Percentiles rank a stretch among this genome's conserved stretches.
Conservation (phyloP, 306 rosid species). For the Mimosa pudica region DNA sequence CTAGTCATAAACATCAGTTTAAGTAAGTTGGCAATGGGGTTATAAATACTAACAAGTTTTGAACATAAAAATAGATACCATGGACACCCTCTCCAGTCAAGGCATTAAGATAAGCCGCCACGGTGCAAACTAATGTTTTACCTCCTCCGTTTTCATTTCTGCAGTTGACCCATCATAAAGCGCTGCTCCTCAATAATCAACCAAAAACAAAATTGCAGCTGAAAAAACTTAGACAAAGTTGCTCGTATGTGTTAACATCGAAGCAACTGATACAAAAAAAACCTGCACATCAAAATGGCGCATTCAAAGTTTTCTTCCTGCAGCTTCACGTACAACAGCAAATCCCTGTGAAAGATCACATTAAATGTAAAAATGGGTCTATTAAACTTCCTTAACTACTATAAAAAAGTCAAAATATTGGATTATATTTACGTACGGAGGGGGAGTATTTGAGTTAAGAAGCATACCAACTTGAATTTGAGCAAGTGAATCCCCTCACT, state of each 20-base stretch:
- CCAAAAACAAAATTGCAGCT: constrained; percentile 33
- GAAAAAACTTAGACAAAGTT: not conserved
- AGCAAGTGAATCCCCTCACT: constrained; percentile 73
- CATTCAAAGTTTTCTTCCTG: constrained; percentile 89
- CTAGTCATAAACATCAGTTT: no score
- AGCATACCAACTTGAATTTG: constrained; percentile 84
- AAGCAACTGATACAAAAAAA: constrained; percentile 31
- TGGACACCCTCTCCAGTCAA: constrained; percentile 93
- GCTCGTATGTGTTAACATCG: not conserved
- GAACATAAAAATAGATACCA: constrained; percentile 47
- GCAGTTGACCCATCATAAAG: constrained; percentile 97
- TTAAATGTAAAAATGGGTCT: not conserved
- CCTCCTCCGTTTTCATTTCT: constrained; percentile 98
- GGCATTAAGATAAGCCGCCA: constrained; percentile 95
- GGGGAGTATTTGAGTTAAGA: not conserved
- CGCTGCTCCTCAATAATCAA: constrained; percentile 98
- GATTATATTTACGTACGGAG: no score
- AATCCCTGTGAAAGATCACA: constrained; percentile 71
- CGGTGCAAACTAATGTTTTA: constrained; percentile 91
- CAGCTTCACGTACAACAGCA: constrained; percentile 98
- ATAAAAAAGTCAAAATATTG: no score
- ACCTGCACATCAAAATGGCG: constrained; percentile 99
- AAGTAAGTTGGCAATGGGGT: no score
- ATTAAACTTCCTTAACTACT: no score
- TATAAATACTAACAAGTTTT: constrained; percentile 25